A percentile compares a stretch with the other conserved stretches of the same genome.
Conservation (phyloP, 495 filamentous ascomycete species). For the Penicillium longicatenatum region DNA sequence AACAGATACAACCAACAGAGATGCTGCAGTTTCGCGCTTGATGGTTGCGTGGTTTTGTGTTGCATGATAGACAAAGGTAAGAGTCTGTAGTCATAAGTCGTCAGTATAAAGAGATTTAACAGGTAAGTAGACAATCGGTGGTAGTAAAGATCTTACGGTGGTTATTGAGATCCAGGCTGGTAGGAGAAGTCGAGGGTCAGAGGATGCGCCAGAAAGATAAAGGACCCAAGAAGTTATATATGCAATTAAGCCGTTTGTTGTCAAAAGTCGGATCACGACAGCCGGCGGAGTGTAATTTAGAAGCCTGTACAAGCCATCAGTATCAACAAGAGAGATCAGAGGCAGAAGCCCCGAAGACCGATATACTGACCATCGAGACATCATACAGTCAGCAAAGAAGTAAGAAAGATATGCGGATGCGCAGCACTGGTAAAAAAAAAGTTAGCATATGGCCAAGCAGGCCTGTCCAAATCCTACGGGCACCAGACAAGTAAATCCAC, state of each 20-base stretch:
- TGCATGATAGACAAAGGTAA: slow-evolving; percentile 78
- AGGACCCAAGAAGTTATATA: slow-evolving; percentile 82
- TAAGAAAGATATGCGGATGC: slow-evolving; percentile 85
- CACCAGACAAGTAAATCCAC: not conserved
- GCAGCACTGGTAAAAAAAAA: slow-evolving; percentile 57
- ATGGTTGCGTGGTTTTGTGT: slow-evolving; percentile 82
- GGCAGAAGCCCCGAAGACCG: not conserved
- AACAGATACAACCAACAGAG: slow-evolving; percentile 73
- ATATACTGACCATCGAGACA: slow-evolving; percentile 77
- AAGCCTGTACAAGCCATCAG: slow-evolving; percentile 54
- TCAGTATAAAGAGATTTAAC: not conserved
- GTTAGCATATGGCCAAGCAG: slow-evolving; percentile 8
- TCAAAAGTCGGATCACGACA: slow-evolving; percentile 79
- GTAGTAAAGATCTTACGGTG: slow-evolving; percentile 46
- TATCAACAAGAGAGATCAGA: not conserved
- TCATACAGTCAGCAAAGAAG: slow-evolving; percentile 89
- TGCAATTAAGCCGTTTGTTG: slow-evolving; percentile 76
- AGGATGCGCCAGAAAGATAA: slow-evolving; percentile 70
- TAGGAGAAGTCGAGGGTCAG: slow-evolving; percentile 76
- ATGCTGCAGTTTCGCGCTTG: slow-evolving; percentile 76
- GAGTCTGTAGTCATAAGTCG: slow-evolving; percentile 48
- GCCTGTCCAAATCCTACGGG: not conserved
- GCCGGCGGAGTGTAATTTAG: slow-evolving; percentile 84
- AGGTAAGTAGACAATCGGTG: slow-evolving; percentile 4
- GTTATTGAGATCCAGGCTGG: slow-evolving; percentile 87